These are phyloP conservation scores for Moesziomyces globuligerus DNA, from an alignment of 1,284 basidiomycete species.

Conservation along the genomic window DNA sequence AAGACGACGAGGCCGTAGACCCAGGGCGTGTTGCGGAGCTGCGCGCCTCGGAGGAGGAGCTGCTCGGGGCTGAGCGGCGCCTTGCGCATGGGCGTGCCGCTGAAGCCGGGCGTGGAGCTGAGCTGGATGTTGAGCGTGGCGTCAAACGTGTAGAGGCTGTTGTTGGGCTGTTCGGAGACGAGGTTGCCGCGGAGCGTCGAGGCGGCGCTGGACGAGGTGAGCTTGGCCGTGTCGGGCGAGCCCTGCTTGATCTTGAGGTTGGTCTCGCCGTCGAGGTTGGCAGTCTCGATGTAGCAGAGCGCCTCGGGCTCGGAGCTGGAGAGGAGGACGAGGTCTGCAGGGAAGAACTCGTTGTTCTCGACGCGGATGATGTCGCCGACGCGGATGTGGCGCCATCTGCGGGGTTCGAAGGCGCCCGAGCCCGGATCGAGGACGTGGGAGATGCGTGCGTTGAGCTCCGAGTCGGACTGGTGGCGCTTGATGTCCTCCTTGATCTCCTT, in stretches of 20 bases:
- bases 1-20: slow-evolving; percentile 92
- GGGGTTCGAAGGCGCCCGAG: slow-evolving; percentile 76
- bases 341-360: slow-evolving; percentile 92
- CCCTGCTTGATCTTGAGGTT: slow-evolving; percentile 99
- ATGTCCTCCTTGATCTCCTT: slow-evolving; percentile 97
- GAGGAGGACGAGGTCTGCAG: slow-evolving; percentile 89
- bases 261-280: slow-evolving; percentile 97
- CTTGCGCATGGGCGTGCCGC: slow-evolving; percentile 59
- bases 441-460: slow-evolving; percentile 85
- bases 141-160: slow-evolving; percentile 96
- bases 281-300: slow-evolving; percentile 95
- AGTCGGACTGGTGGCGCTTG: slow-evolving; percentile 95
- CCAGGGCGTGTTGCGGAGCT: slow-evolving; percentile 96
- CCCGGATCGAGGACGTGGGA: slow-evolving; percentile 79
- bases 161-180: slow-evolving; percentile 95
- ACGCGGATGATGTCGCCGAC: slow-evolving; percentile 93
- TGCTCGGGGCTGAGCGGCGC: slow-evolving; percentile 95
- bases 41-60: slow-evolving; percentile 90
- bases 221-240: slow-evolving; percentile 79
- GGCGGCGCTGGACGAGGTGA: slow-evolving; percentile 82
- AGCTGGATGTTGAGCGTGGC: slow-evolving; percentile 73
- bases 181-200: slow-evolving; percentile 81
- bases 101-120: slow-evolving; percentile 59
- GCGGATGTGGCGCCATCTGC: slow-evolving; percentile 86
- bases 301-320: slow-evolving; percentile 95